These are phyloP conservation scores for Phytophthora foliorum DNA, from an alignment of 352 stramenopile genomes.

Conservation along the genomic window DNA sequence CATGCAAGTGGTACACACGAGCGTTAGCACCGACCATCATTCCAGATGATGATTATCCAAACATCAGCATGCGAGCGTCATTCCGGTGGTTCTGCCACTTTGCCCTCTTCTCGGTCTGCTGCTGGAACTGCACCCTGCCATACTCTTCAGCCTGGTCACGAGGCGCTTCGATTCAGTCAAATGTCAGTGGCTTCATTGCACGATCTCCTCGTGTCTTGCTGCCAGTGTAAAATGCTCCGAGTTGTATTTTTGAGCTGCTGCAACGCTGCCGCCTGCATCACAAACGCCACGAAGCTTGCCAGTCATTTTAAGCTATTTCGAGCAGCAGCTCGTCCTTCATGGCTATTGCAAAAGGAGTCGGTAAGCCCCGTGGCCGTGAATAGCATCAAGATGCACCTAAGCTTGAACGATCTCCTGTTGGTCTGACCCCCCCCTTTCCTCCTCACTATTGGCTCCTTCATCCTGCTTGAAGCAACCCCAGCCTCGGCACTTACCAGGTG, in stretches of 20 bases:
- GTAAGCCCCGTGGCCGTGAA: not conserved
- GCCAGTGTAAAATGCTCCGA: not conserved
- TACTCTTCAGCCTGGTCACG: too few species aligned
- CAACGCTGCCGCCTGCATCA: not conserved
- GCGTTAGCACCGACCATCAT: conserved; percentile 32
- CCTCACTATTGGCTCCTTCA: conserved; percentile 10
- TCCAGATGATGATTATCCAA: conserved; percentile 21
- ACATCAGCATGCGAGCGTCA: conserved; percentile 17
- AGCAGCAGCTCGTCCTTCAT: conserved; percentile 4
- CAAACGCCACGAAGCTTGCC: not conserved
- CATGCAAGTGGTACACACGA: conserved; percentile 7
- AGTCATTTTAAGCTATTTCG: conserved; percentile 11
- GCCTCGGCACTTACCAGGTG: conserved; percentile 3
- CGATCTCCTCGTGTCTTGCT: not conserved
- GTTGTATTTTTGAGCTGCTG: not conserved
- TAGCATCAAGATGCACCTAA: not conserved
- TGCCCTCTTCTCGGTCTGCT: too few species aligned
- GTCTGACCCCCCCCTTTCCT: conserved; percentile 19
- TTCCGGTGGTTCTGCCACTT: conserved; percentile 34
- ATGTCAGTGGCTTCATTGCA: not conserved
- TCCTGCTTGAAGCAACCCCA: conserved; percentile 27
- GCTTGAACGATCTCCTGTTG: conserved; percentile 2
- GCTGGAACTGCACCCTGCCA: not conserved
- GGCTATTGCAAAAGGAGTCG: not conserved
- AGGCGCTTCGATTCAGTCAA: not conserved